Evolutionary conservation across 768 basidiomycete genomes (phyloP), one percentile per base, ranked within the genome.

Genomic region (Phallus indusiatus): DNA sequence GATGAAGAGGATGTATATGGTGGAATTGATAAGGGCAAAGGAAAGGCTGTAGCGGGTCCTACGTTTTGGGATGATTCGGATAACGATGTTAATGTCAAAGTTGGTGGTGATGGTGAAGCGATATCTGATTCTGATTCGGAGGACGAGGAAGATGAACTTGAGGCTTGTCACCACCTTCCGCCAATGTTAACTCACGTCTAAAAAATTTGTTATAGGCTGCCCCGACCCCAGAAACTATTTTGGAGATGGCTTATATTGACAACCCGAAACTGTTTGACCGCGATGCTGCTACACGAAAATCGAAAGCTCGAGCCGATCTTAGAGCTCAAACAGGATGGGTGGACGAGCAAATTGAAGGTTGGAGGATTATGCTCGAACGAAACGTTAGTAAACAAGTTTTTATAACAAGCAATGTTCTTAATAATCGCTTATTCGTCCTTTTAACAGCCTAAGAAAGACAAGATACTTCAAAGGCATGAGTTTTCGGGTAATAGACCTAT

Each of bases 311-410:
- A 24, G 75, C 73, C 1, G 82, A 86, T 47, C 73, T 98, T 56
- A 82, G 78, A 64, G 74, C 77, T 20, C 77, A 81, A 64, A 95
- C 91, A 36, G 86, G 86, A 11, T 88, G 86, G 84, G 74, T 69
- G 10, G 84, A 96, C 66, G 87, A 87, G 64, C 93, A 95, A 67
- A 84, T 96, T 24, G 93, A 96, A 70, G 94, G 93, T 0, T 96
- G 93, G 93, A 80, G 73, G 59, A 84, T 89, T 57, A 91, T 95
- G 86, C 70, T 96, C 60, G 94, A 97, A 59, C 74, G 86, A 64
- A 86, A 94, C 66, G 94, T 95, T 62, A 61, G 17, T 57, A 17
- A 14, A 33, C 7, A n/a, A 9, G 5, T 49, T 7, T 12, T 35
- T 5, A 11, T 62, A n/a, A 28, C 58, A 49, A 16, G 28, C 18